phyloP scores from a whole-genome alignment of 2,329 filamentous ascomycete genomes.

The Cladophialophora psammophila region DNA sequence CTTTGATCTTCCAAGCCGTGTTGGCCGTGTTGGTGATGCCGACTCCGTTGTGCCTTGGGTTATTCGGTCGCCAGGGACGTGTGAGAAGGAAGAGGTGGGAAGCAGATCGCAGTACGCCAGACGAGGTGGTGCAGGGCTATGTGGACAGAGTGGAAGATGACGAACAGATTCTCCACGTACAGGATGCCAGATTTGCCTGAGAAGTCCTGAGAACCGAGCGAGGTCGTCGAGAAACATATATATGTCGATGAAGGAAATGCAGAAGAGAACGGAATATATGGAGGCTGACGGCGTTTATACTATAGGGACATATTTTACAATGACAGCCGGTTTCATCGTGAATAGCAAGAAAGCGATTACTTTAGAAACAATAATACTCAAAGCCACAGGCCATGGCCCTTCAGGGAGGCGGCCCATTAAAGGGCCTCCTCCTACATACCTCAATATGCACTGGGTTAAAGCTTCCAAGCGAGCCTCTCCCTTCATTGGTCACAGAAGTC shows the following conservation, averaged over 20 bases:
- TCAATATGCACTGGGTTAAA: not conserved
- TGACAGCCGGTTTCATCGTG: too few species aligned
- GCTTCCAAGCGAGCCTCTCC: not conserved
- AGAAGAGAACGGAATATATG: too few species aligned
- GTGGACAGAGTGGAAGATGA: constrained; percentile 14
- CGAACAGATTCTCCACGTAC: not conserved
- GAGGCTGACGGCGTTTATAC: too few species aligned
- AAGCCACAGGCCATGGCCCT: not conserved
- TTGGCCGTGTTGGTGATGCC: constrained; percentile 71
- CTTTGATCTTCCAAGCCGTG: constrained; percentile 80
- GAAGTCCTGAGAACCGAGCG: not conserved
- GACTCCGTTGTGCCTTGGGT: constrained; percentile 71
- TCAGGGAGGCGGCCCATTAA: not conserved
- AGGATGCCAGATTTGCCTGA: not conserved
- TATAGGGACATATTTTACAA: too few species aligned
- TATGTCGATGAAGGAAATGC: not conserved
- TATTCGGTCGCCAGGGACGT: constrained; percentile 64
- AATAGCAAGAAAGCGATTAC: too few species aligned
- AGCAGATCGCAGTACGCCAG: constrained; percentile 45
- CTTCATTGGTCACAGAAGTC: not conserved
- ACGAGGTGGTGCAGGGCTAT: constrained; percentile 17
- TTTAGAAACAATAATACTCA: too few species aligned
- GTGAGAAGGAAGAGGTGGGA: constrained; percentile 51
- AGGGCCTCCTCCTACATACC: not conserved
- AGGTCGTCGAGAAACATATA: not conserved